A percentile compares a stretch with the other conserved stretches of the same genome.
Conservation (phyloP, 495 filamentous ascomycete genomes). For the Penicillium bialowiezense region DNA sequence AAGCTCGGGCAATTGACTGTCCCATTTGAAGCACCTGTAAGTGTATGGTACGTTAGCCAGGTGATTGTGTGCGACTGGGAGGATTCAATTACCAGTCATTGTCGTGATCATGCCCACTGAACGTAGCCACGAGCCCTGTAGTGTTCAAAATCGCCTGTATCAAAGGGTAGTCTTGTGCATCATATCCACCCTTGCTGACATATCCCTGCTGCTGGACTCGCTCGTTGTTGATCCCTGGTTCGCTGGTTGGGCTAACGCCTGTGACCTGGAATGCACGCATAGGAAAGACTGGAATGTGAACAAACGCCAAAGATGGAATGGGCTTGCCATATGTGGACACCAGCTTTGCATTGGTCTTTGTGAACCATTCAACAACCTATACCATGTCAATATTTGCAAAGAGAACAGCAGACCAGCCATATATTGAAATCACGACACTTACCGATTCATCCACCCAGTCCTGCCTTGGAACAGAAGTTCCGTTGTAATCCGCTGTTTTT, state of each 20-base stretch:
- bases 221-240: slow-evolving; percentile 68
- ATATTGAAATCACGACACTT: neutral
- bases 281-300: slow-evolving; percentile 63
- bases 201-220: slow-evolving; percentile 51
- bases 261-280: slow-evolving; percentile 48
- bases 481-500: slow-evolving; percentile 33
- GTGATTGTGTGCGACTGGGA: neutral
- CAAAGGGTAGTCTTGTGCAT: slow-evolving; percentile 57
- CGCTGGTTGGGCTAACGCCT: slow-evolving; percentile 32
- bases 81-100: slow-evolving; percentile 47
- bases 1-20: slow-evolving; percentile 20
- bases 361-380: slow-evolving; percentile 58
- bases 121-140: slow-evolving; percentile 54
- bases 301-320: slow-evolving; percentile 65
- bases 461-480: slow-evolving; percentile 30
- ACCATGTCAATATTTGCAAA: neutral
- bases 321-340: slow-evolving; percentile 26
- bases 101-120: slow-evolving; percentile 67
- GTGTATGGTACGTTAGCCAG: neutral
- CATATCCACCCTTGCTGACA: slow-evolving; percentile 20
- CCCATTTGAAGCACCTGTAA: slow-evolving; percentile 33
- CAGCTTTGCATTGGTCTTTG: slow-evolving; percentile 40
- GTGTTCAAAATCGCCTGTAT: slow-evolving; percentile 56
- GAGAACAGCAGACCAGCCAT: neutral
- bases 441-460: slow-evolving; percentile 33